Base-by-base conservation (phyloP, 2,329 filamentous ascomycete genomes). In the Colletotrichum higginsianum region DNA sequence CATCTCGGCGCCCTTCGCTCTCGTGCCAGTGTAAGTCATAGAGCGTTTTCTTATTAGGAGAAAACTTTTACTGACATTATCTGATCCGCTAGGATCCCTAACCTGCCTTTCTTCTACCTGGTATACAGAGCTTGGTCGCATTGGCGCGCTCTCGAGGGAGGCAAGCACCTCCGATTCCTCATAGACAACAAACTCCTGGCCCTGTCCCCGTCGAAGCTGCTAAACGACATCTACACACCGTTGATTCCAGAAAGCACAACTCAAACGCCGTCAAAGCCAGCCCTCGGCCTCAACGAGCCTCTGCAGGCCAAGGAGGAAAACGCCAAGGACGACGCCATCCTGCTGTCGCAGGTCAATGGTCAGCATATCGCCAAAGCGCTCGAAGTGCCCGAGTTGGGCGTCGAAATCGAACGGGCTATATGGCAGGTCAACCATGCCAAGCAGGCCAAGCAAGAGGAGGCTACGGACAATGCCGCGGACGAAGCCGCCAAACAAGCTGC, bases 31-130 rank as follows among this genome's bases (percentile, higher is more conserved):
- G 94, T 97, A 89, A 83, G 94, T 85, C 16, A 13, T 15, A 44
- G 18, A 5, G 3, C 26, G 1, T 13, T 47, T 38, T 26, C 8
- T 23, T 4, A n/a, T 62, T 50, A 38, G 35, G 40, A 64, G 35
- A 47, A 63, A 47, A 21, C 23, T 52, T 18, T 18, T 18, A 40
- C 50, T 63, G 53, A 61, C 62, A 58, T 52, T 71, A 61, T 30
- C 8, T 11, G 42, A 53, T 50, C 16, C 52, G 13, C 75, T 44
- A 97, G 94, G 73, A 88, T 98, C 74, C 95, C 96, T 46, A 98
- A 99, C 80, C 86, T 99, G 15, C 96, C 96, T 21, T 98, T 98
- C 86, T 98, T 98, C 86, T 99, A 98, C 81, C 89, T 98, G 50
- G 90, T 90, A 21, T 99, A 97, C 84, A 90, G 96, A 74, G 93